These are phyloP conservation scores for Podaxis sp. DNA, from an alignment of 768 basidiomycete genomes.

Conservation along the genomic window DNA sequence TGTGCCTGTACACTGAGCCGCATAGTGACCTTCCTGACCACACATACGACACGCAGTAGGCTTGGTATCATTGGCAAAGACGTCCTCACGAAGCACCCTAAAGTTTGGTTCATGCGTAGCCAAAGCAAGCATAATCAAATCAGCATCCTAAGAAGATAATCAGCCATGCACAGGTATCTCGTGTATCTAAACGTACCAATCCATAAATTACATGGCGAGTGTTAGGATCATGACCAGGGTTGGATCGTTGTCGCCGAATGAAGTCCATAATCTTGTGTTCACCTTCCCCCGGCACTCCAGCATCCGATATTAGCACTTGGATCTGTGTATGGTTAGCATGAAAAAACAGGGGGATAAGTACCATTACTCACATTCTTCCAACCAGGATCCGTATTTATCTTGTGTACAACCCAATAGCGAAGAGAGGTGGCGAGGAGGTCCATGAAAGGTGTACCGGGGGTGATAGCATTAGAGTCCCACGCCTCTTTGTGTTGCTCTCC, in stretches of 20 bases:
- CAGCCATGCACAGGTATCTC: slow-evolving; percentile 15
- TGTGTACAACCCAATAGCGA: slow-evolving; percentile 95
- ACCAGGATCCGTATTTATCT: slow-evolving; percentile 92
- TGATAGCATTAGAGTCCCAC: slow-evolving; percentile 99
- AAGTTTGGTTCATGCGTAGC: slow-evolving; percentile 99
- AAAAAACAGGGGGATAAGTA: background rate
- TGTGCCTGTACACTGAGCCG: slow-evolving; percentile 88
- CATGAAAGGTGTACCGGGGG: slow-evolving; percentile 99
- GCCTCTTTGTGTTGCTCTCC: slow-evolving; percentile 81
- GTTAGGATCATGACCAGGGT: slow-evolving; percentile 91
- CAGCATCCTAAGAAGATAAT: slow-evolving; percentile 74
- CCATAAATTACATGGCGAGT: slow-evolving; percentile 98
- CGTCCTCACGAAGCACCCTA: slow-evolving; percentile 95
- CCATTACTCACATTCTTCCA: slow-evolving; percentile 79
- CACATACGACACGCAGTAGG: slow-evolving; percentile 85
- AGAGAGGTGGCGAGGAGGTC: slow-evolving; percentile 82
- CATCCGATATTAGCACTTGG: slow-evolving; percentile 95
- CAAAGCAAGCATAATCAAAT: slow-evolving; percentile 97
- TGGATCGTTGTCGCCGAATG: slow-evolving; percentile 85
- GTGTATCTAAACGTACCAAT: slow-evolving; percentile 53
- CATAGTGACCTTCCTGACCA: slow-evolving; percentile 93
- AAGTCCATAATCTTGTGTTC: slow-evolving; percentile 99
- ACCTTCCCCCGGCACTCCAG: slow-evolving; percentile 96
- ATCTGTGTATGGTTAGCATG: slow-evolving; percentile 49
- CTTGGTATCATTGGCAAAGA: slow-evolving; percentile 83